A percentile compares a stretch with the other conserved stretches of the same genome.
Conservation (phyloP, 176 grass and related monocot genomes). For the barley (Hordeum vulgare) region DNA sequence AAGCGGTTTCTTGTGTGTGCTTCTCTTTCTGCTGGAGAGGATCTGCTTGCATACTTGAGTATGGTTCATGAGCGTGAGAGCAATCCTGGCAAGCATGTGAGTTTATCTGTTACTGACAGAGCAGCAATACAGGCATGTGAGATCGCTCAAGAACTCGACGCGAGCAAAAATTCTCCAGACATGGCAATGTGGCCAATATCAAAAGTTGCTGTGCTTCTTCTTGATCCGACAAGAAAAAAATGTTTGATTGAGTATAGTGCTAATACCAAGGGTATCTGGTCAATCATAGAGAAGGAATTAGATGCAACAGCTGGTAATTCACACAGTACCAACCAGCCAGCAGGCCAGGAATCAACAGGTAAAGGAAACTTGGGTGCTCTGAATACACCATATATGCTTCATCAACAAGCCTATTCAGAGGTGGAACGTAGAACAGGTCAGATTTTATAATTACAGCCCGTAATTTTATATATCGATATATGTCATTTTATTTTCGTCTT, state of each 20-base stretch:
- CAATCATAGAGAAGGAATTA: conserved; percentile 30
- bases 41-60: conserved; percentile 26
- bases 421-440: not conserved
- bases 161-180: conserved; percentile 14
- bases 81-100: not conserved
- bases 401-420: not conserved
- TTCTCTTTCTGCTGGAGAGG: conserved; percentile 6
- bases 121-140: conserved; percentile 37
- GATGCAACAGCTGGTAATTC: not conserved
- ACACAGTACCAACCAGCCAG: no score
- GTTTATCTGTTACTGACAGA: conserved; percentile 40
- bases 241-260: conserved; percentile 50
- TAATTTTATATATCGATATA: not conserved
- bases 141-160: conserved; percentile 37
- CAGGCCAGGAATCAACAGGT: not conserved
- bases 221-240: conserved; percentile 22
- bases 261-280: conserved; percentile 27
- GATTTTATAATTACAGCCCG: not conserved
- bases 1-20: conserved; percentile 27
- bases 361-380: not conserved
- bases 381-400: not conserved
- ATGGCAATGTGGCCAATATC: conserved; percentile 45
- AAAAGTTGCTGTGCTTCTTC: conserved; percentile 51
- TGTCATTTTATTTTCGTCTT: not conserved
- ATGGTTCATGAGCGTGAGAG: conserved; percentile 9